A percentile compares a stretch with the other conserved stretches of the same genome.
These are phyloP conservation scores for Vanrija pseudolonga DNA, from an alignment of 1,284 basidiomycete species.

Conservation along the genomic window DNA sequence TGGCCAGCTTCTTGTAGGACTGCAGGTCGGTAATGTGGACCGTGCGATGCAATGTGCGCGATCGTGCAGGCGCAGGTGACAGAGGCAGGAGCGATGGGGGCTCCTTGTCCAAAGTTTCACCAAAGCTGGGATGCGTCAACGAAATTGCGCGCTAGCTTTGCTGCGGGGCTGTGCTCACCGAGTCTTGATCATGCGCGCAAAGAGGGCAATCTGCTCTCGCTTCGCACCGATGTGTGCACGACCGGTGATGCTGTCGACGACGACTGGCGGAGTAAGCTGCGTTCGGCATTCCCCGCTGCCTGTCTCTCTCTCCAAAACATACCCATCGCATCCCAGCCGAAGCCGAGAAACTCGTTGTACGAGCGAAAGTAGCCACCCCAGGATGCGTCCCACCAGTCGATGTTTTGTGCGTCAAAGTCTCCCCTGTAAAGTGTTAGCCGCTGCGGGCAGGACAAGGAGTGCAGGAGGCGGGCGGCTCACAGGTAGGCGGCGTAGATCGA, in stretches of 20 bases:
- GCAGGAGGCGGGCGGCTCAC: slow-evolving; percentile 22
- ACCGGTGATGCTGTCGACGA: slow-evolving; percentile 69
- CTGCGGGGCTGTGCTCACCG: slow-evolving; percentile 23
- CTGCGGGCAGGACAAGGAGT: neutral
- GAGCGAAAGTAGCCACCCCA: slow-evolving; percentile 77
- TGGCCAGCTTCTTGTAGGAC: slow-evolving; percentile 67
- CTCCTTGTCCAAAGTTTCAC: slow-evolving; percentile 42
- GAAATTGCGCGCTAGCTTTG: neutral
- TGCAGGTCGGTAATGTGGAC: slow-evolving; percentile 66
- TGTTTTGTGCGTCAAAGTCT: slow-evolving; percentile 67
- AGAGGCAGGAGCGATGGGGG: slow-evolving; percentile 40
- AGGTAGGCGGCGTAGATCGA: slow-evolving; percentile 81
- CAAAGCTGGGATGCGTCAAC: slow-evolving; percentile 28
- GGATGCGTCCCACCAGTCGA: slow-evolving; percentile 72
- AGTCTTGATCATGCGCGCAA: slow-evolving; percentile 49
- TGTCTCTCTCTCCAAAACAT: slow-evolving; percentile 6
- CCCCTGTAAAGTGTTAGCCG: slow-evolving; percentile 48
- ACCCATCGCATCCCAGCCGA: slow-evolving; percentile 76
- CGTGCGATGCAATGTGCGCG: slow-evolving; percentile 58
- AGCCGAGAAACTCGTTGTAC: slow-evolving; percentile 75
- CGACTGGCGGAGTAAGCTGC: slow-evolving; percentile 47
- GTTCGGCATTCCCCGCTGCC: neutral
- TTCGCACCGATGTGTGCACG: slow-evolving; percentile 74
- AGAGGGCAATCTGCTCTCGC: slow-evolving; percentile 58
- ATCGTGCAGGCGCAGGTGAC: slow-evolving; percentile 52